A percentile compares a stretch with the other conserved stretches of the same genome.
Conservation (phyloP, 768 basidiomycete species). For the Suillus subluteus region DNA sequence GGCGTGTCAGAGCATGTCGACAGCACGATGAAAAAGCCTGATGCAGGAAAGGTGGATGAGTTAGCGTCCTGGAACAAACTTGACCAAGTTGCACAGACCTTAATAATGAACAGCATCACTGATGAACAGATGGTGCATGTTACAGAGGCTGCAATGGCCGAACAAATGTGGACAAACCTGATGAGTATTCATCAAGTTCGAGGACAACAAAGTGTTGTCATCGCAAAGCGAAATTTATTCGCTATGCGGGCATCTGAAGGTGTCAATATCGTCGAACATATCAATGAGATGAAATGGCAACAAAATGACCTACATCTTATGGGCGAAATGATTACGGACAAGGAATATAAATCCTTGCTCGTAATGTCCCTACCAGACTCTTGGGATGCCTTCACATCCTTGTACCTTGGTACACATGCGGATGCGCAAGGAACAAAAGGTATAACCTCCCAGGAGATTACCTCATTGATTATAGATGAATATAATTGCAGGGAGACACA, state of each 20-base stretch:
- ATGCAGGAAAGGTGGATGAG: too few species aligned
- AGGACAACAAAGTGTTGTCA: slow-evolving; percentile 7
- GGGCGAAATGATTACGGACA: not conserved
- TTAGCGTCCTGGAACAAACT: too few species aligned
- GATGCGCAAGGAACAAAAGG: not conserved
- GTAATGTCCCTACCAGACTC: not conserved
- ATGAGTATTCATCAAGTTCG: slow-evolving; percentile 1
- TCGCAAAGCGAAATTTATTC: not conserved
- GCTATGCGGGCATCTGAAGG: not conserved
- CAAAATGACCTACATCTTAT: not conserved
- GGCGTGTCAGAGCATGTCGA: not conserved
- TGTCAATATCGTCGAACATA: not conserved
- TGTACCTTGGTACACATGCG: slow-evolving; percentile 4
- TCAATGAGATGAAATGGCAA: not conserved
- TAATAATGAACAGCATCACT: not conserved
- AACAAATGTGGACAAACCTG: slow-evolving; percentile 7
- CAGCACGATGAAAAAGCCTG: not conserved
- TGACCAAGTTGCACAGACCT: too few species aligned
- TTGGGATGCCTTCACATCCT: slow-evolving; percentile 8
- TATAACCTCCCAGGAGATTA: too few species aligned
- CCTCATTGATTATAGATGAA: too few species aligned
- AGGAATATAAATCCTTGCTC: not conserved
- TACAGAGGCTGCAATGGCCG: too few species aligned
- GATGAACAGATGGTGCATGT: slow-evolving; percentile 7
- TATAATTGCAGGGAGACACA: too few species aligned